phyloP scores from a whole-genome alignment of 176 grass and related monocot genomes.

The Oryza rufipogon region DNA sequence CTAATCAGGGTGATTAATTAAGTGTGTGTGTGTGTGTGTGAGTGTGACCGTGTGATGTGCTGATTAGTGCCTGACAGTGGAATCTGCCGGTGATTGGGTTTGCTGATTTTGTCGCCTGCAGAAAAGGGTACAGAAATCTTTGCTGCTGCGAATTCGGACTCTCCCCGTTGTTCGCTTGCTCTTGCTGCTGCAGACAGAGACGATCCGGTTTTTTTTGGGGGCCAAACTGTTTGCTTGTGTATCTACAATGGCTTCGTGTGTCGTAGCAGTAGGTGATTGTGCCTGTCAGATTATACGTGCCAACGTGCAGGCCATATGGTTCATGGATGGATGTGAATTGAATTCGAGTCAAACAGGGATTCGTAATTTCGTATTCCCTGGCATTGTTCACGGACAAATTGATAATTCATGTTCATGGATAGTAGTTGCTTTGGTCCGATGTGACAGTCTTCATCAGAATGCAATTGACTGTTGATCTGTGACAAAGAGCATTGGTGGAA shows the following conservation, averaged over 20 bases:
- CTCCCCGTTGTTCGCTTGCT: neutral
- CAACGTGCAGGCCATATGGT: neutral
- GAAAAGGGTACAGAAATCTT: neutral
- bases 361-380: neutral
- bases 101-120: conserved; percentile 15
- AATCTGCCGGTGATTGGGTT: conserved; percentile 5
- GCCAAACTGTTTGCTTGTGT: conserved; percentile 15
- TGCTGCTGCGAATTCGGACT: neutral
- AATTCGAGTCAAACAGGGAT: neutral
- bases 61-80: neutral
- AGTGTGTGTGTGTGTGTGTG: neutral
- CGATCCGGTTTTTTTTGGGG: neutral
- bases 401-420: neutral
- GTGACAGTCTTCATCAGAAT: neutral
- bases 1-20: neutral
- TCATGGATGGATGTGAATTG: neutral
- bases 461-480: neutral
- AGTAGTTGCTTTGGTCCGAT: neutral
- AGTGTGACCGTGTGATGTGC: neutral
- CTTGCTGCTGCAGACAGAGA: neutral
- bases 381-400: neutral
- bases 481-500: no score
- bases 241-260: neutral
- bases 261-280: neutral
- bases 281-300: neutral